Percentiles rank a stretch among this genome's conserved stretches.
Conservation (phyloP, 345 rosid species). For the Salix exigua region DNA sequence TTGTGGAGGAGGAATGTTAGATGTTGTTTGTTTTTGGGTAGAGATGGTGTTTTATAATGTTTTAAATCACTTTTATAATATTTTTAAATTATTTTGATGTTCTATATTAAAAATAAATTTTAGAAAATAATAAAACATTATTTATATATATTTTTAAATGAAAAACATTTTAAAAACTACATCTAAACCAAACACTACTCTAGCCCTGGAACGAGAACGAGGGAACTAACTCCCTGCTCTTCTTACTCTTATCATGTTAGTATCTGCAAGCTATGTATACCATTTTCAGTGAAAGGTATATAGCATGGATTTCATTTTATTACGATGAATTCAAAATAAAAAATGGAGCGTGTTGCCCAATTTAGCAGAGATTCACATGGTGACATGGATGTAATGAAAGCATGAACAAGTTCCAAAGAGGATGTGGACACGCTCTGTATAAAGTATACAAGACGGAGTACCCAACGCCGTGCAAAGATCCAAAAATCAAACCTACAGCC, state of each 20-base stretch:
- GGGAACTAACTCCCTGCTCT: conserved; percentile 1
- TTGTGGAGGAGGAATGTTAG: background rate
- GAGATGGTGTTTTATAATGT: too few species aligned
- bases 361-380: conserved; percentile 22
- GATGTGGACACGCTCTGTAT: conserved; percentile 25
- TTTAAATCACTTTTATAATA: too few species aligned
- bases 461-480: conserved; percentile 18
- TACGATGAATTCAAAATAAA: background rate
- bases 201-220: background rate
- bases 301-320: background rate
- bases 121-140: too few species aligned
- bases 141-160: too few species aligned
- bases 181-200: background rate
- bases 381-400: conserved; percentile 22
- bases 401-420: conserved; percentile 25
- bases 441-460: background rate
- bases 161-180: too few species aligned
- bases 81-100: too few species aligned
- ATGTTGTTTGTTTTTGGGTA: too few species aligned
- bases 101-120: too few species aligned
- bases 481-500: conserved; percentile 14
- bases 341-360: conserved; percentile 6
- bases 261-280: background rate
- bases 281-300: conserved; percentile 7
- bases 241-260: conserved; percentile 14